Conservation (phyloP, 805 yeast species). For the Kazachstania martiniae region DNA sequence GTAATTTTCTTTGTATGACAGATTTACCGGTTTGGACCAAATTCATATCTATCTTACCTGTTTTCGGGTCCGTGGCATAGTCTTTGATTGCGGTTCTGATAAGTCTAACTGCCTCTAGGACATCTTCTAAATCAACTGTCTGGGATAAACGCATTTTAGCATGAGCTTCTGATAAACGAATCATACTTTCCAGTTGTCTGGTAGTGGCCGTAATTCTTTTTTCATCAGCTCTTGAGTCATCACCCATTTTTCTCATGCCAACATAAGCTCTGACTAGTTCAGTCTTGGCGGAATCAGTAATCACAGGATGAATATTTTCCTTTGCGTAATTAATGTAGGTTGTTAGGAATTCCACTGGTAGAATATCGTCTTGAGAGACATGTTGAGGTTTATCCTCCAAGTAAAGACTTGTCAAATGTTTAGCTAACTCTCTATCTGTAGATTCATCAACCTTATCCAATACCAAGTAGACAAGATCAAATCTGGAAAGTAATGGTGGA, state of each 20-base stretch:
- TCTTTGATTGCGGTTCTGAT: constrained; percentile 92
- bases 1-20: constrained; percentile 67
- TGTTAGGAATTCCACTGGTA: constrained; percentile 83
- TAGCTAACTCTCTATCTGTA: constrained; percentile 76
- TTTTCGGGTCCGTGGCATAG: constrained; percentile 94
- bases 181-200: constrained; percentile 92
- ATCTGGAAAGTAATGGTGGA: constrained; percentile 89
- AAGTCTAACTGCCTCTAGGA: constrained; percentile 84
- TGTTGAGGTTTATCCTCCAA: constrained; percentile 75
- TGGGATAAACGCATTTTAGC: constrained; percentile 86
- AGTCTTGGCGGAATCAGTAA: constrained; percentile 69
- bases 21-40: constrained; percentile 94
- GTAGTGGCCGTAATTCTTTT: constrained; percentile 96
- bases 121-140: constrained; percentile 68
- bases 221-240: constrained; percentile 76
- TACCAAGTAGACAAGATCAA: constrained; percentile 86
- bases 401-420: constrained; percentile 85
- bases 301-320: constrained; percentile 67
- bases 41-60: constrained; percentile 97
- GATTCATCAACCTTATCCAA: constrained; percentile 86
- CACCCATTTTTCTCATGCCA: constrained; percentile 89
- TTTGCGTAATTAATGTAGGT: constrained; percentile 91
- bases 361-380: constrained; percentile 53
- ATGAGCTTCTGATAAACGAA: constrained; percentile 89
- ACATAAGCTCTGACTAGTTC: constrained; percentile 84